Conservation (phyloP, 2,329 filamentous ascomycete genomes). For the Ciborinia camelliae region DNA sequence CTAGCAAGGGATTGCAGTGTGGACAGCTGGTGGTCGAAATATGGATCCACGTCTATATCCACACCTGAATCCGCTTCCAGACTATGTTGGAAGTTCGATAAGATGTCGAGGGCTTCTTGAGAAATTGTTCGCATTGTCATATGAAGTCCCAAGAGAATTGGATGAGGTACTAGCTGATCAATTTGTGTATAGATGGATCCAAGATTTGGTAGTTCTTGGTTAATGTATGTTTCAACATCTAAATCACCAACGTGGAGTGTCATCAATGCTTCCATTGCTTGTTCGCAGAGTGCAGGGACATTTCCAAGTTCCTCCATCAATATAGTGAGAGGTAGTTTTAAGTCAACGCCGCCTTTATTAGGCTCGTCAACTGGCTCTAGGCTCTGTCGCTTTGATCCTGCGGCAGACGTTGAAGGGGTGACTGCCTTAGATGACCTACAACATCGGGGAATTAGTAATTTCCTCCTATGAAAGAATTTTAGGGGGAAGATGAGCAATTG, state of each 20-base stretch:
- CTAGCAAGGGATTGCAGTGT: neutral
- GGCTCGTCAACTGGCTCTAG: neutral
- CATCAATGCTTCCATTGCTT: neutral
- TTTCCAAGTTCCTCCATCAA: neutral
- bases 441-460: neutral
- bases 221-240: neutral
- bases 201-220: neutral
- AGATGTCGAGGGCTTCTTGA: neutral
- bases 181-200: neutral
- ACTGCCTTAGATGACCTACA: neutral
- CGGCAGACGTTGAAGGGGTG: neutral
- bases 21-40: neutral
- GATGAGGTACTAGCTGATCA: conserved; percentile 4
- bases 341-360: neutral
- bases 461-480: neutral
- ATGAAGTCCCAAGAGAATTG: neutral
- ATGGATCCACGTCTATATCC: neutral
- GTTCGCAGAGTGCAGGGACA: neutral
- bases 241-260: neutral
- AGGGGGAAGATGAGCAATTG: neutral
- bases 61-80: neutral
- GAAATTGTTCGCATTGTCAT: neutral
- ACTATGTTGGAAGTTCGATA: neutral
- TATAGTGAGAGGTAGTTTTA: neutral
- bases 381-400: neutral